Evolutionary conservation across 176 grass and related monocot species (phyloP), one percentile per base, ranked within the genome.

Genomic region (Tillandsia fasciculata): DNA sequence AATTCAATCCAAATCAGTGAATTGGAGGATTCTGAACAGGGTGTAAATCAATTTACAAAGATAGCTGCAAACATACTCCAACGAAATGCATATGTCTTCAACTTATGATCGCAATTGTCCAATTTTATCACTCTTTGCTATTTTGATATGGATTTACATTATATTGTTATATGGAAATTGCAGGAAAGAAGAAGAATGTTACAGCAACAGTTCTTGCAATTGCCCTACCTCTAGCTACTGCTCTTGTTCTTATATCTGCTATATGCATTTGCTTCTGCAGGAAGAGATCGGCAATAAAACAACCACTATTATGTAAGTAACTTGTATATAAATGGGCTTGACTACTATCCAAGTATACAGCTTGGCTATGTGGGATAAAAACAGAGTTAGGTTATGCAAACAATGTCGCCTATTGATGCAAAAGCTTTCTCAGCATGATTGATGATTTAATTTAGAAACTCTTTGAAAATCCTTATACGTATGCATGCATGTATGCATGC

Each of bases 141-240:
- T 33, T 33, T 33, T 33, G 3, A 33, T 33, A 5, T 33, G 29
- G 29, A 33, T 33, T 33, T 33, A 0, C 29, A 33, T 33, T 33
- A 33, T 33, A 33, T 33, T 33, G 29, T 33, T 6, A 33, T 33
- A 33, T 33, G 29, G 29, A 22, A 50, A 69, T 71, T 72, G 50
- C 85, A 91, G 88, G 76, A 63, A 75, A 59, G 50, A 74, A 27
- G 50, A 72, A 27, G 53, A 79, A 79, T 6, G 77, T 66, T 33
- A 76, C 65, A 0, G n/a, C 64, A 15, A 33, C 11, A 51, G 53
- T 48, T 74, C 47, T 80, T 29, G 84, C 76, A 54, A 76, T 91
- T 74, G 75, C 63, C 49, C 5, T 91, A 68, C 84, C 88, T 49
- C 12, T 68, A 53, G 49, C 68, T 54, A 48, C 58, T 71, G 28